Evolutionary conservation across 1,284 basidiomycete species (phyloP), one percentile per base, ranked within the genome.

Genomic region (Malassezia vespertilionis): DNA sequence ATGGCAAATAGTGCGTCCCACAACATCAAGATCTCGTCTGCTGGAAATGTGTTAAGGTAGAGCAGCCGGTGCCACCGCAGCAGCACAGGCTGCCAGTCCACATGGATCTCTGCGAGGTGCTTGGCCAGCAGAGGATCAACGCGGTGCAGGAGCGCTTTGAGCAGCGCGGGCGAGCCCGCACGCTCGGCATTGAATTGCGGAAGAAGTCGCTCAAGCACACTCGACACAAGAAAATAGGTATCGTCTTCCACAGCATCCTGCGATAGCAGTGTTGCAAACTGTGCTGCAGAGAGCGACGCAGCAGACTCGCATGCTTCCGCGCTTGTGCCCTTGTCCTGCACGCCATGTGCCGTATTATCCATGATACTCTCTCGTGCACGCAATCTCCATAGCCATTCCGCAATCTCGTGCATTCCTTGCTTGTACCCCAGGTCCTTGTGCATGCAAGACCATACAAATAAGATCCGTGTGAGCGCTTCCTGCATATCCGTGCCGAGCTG

Each of bases 321-420:
- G n/a, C 23, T 11, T 15, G 12, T 32, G 12, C 6, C 5, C 30
- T 6, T 7, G 12, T 15, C 11, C 14, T 6, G 28, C 20, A 6
- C 20, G 28, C 10, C 22, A 33, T 12, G 37, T 39, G 11, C 21
- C 37, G 24, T 28, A n/a, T 11, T 26, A 26, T 12, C 18, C 18
- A 4, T 39, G 37, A 14, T 17, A 15, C 32, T 32, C 31, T 48
- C 50, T 23, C 55, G 33, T 5, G 17, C 4, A 2, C 64, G 37
- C 0, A 62, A 52, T 12, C 57, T 52, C 60, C 63, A 63, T 9
- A 67, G 47, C 4, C 54, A 50, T 12, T 52, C 61, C 5, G 63
- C 57, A n/a, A 71, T 46, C 47, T 71, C 69, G 40, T 71, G 69
- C 66, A 71, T 69, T 4, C 69, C 69, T 39, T 71, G 69, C 17